Conservation (phyloP, 2,329 filamentous ascomycete species). For the Phyllachora maydis region DNA sequence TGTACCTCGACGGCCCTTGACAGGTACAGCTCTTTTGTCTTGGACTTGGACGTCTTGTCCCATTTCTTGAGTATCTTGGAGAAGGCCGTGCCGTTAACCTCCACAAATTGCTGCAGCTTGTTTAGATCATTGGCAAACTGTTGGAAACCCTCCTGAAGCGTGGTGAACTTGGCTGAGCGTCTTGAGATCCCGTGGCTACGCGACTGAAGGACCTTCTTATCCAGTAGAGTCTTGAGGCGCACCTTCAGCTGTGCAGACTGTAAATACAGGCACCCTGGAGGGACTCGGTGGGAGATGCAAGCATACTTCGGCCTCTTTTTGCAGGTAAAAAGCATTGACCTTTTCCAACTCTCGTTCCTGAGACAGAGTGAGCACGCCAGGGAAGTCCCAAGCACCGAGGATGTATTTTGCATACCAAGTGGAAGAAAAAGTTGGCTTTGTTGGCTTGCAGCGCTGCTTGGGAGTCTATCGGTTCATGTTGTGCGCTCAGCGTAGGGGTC, state of each 20-base stretch:
- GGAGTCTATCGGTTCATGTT: slow-evolving; percentile 55
- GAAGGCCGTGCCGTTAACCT: slow-evolving; percentile 93
- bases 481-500: slow-evolving; percentile 64
- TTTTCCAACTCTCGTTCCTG: slow-evolving; percentile 96
- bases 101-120: slow-evolving; percentile 96
- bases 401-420: slow-evolving; percentile 50
- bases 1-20: slow-evolving; percentile 93
- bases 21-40: slow-evolving; percentile 93
- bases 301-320: slow-evolving; percentile 90
- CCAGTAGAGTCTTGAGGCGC: slow-evolving; percentile 73
- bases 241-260: slow-evolving; percentile 53
- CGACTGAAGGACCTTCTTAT: slow-evolving; percentile 78
- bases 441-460: slow-evolving; percentile 86
- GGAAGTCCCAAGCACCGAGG: slow-evolving; percentile 5
- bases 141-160: slow-evolving; percentile 88
- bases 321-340: slow-evolving; percentile 92
- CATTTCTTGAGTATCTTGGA: slow-evolving; percentile 99
- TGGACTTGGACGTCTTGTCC: slow-evolving; percentile 99
- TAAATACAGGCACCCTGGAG: slow-evolving; percentile 2
- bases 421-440: slow-evolving; percentile 97
- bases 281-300: neutral
- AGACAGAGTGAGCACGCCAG: slow-evolving; percentile 15
- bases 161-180: slow-evolving; percentile 81
- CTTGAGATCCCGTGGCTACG: slow-evolving; percentile 59
- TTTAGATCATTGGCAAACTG: slow-evolving; percentile 94